phyloP scores from a whole-genome alignment of 2,329 filamentous ascomycete genomes.

The Coniochaeta prunicola region DNA sequence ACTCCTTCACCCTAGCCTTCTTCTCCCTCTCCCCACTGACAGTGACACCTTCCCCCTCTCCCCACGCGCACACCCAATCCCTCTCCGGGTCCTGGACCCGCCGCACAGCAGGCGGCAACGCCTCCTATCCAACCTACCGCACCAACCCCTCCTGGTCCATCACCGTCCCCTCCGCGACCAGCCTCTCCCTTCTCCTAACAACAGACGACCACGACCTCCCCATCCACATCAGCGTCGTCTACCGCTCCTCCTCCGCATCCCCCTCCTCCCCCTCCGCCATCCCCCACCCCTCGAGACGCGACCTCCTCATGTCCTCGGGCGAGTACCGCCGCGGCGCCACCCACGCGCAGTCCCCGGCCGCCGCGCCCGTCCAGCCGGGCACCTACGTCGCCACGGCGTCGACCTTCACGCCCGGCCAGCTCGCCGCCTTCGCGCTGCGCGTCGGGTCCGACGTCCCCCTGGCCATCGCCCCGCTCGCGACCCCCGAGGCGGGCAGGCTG shows the following conservation, averaged over 20 bases:
- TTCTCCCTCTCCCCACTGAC: slow-evolving; percentile 61
- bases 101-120: slow-evolving; percentile 77
- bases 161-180: slow-evolving; percentile 44
- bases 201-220: slow-evolving; percentile 60
- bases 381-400: slow-evolving; percentile 85
- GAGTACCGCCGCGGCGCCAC: slow-evolving; percentile 81
- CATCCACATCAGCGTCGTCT: slow-evolving; percentile 78
- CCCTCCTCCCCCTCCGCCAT: slow-evolving; percentile 21
- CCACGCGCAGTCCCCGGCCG: slow-evolving; percentile 43
- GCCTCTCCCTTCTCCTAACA: slow-evolving; percentile 68
- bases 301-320: slow-evolving; percentile 77
- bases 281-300: slow-evolving; percentile 65
- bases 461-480: slow-evolving; percentile 51
- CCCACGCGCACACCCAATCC: slow-evolving; percentile 52
- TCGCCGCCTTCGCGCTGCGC: slow-evolving; percentile 65
- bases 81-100: slow-evolving; percentile 65
- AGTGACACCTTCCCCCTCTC: slow-evolving; percentile 53
- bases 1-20: slow-evolving; percentile 82
- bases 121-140: slow-evolving; percentile 68
- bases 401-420: slow-evolving; percentile 77
- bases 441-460: slow-evolving; percentile 59
- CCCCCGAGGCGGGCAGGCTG: slow-evolving; percentile 70
- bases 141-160: slow-evolving; percentile 83
- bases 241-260: slow-evolving; percentile 50
- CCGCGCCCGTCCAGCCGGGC: slow-evolving; percentile 53